Percentiles rank a stretch among this genome's conserved stretches.
phyloP scores from a whole-genome alignment of 345 rosid genomes.

The Linum trigynum region DNA sequence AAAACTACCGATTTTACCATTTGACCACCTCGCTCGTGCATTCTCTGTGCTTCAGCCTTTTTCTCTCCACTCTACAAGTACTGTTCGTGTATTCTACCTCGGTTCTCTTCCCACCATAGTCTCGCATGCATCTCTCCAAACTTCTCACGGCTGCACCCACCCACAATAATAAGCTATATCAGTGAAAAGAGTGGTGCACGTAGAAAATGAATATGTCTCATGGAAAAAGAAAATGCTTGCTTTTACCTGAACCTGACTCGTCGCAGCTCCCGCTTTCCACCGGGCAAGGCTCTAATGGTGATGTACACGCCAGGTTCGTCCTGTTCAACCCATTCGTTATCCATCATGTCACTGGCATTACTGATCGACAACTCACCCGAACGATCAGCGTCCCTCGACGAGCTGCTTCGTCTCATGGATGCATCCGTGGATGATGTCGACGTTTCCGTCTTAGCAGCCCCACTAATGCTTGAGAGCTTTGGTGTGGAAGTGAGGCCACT shows the following conservation, averaged over 20 bases:
- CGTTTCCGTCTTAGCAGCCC: constrained; percentile 54
- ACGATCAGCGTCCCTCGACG: constrained; percentile 64
- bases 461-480: constrained; percentile 57
- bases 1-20: too few species aligned
- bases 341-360: constrained; percentile 73
- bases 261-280: constrained; percentile 28
- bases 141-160: constrained; percentile 70
- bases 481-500: constrained; percentile 54
- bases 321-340: constrained; percentile 59
- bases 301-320: constrained; percentile 33
- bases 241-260: constrained; percentile 31
- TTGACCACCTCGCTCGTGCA: not conserved
- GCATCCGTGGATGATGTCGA: constrained; percentile 59
- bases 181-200: not conserved
- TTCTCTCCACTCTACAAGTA: constrained; percentile 33
- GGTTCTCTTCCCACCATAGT: constrained; percentile 95
- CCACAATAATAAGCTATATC: not conserved
- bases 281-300: constrained; percentile 24
- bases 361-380: constrained; percentile 78
- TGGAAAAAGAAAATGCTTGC: not conserved
- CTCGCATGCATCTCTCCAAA: constrained; percentile 86
- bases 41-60: not conserved
- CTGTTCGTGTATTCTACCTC: constrained; percentile 83
- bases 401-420: constrained; percentile 59
- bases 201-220: not conserved